Percentiles rank a stretch among this genome's conserved stretches.
Conservation (phyloP, 192 early-diverging fungal genomes). For the Coemansia sp. region DNA sequence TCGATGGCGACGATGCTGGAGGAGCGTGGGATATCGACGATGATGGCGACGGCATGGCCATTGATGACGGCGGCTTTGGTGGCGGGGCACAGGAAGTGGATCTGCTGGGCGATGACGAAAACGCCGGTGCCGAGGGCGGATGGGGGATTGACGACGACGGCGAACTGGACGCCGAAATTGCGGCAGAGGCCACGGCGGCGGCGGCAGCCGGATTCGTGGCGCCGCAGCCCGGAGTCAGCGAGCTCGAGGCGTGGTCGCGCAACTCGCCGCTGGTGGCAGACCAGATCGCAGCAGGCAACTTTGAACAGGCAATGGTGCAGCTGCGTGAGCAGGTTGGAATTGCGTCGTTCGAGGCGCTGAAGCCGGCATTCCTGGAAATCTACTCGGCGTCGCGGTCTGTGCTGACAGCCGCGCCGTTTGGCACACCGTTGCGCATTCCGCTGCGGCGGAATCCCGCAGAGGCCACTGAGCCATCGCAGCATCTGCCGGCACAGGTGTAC, state of each 20-base stretch:
- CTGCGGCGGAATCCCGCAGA: constrained; percentile 59
- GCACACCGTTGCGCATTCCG: constrained; percentile 58
- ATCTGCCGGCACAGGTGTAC: constrained; percentile 34
- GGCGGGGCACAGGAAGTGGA: constrained; percentile 52
- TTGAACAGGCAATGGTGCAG: constrained; percentile 92
- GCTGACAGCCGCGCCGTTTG: constrained; percentile 55
- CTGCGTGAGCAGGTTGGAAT: constrained; percentile 89
- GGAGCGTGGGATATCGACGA: constrained; percentile 72
- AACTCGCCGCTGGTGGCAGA: constrained; percentile 85
- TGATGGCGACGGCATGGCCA: constrained; percentile 62
- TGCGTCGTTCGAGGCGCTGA: constrained; percentile 88
- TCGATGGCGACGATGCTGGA: constrained; percentile 50
- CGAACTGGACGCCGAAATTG: constrained; percentile 60
- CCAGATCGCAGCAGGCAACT: constrained; percentile 91
- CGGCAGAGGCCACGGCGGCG: constrained; percentile 50
- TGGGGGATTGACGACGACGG: constrained; percentile 86
- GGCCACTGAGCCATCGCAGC: constrained; percentile 46
- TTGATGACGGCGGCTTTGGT: constrained; percentile 9
- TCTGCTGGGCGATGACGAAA: constrained; percentile 50
- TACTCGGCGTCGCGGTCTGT: constrained; percentile 70
- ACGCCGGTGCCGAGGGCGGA: constrained; percentile 56
- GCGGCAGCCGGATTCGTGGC: constrained; percentile 56
- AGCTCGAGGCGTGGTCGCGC: constrained; percentile 71
- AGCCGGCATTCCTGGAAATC: constrained; percentile 78
- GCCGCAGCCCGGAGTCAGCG: constrained; percentile 67